These are phyloP conservation scores for Tulasnella sp. DNA, from an alignment of 768 basidiomycete genomes.

Conservation along the genomic window DNA sequence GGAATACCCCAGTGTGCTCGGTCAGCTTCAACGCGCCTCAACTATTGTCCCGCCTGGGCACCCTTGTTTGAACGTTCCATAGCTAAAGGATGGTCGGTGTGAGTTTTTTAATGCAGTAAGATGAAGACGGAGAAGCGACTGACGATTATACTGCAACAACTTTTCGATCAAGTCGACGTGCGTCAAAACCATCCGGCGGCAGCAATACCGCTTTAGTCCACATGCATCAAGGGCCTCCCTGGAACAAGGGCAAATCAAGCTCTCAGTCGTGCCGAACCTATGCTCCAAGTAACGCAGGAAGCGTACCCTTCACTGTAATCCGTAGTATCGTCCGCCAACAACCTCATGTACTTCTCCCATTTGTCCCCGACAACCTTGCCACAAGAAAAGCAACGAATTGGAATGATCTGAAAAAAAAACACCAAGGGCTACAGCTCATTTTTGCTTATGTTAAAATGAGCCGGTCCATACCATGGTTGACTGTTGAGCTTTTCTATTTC, in stretches of 20 bases:
- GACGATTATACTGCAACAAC: slow-evolving; percentile 91
- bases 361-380: slow-evolving; percentile 97
- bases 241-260: neutral
- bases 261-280: neutral
- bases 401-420: slow-evolving; percentile 63
- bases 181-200: slow-evolving; percentile 92
- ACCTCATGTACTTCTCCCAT: slow-evolving; percentile 80
- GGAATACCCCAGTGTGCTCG: neutral
- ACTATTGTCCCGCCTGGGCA: neutral
- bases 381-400: slow-evolving; percentile 91
- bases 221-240: slow-evolving; percentile 87
- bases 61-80: slow-evolving; percentile 15
- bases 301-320: slow-evolving; percentile 60
- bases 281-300: slow-evolving; percentile 6
- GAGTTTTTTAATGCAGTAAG: neutral
- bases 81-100: neutral
- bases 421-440: neutral
- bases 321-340: slow-evolving; percentile 66
- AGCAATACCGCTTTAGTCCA: slow-evolving; percentile 90
- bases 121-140: slow-evolving; percentile 28
- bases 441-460: neutral
- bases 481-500: too few species aligned
- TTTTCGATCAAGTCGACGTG: slow-evolving; percentile 98
- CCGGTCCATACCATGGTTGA: neutral
- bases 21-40: neutral